Evolutionary conservation across 2,329 filamentous ascomycete genomes (phyloP).

Genomic region (Xylaria sp.): DNA sequence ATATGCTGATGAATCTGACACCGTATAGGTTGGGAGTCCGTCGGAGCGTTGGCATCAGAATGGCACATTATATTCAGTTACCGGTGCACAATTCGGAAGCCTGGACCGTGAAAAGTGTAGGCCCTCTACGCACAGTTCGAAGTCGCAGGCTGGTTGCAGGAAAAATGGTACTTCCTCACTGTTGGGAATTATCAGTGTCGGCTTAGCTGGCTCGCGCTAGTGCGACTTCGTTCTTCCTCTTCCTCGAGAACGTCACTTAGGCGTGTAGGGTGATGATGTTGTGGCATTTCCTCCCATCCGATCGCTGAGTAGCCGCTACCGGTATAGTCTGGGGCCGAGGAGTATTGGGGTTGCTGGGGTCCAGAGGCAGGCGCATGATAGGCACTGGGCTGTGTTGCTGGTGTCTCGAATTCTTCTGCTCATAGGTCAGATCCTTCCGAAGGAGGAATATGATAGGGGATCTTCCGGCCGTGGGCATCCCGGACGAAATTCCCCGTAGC

Average conservation of each 20-base stretch:
- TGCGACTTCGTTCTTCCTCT: constrained; percentile 82
- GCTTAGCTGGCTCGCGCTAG: constrained; percentile 73
- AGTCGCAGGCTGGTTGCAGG: neutral
- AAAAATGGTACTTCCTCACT: neutral
- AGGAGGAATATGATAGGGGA: constrained; percentile 61
- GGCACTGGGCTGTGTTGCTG: constrained; percentile 54
- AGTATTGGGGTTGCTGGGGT: constrained; percentile 50
- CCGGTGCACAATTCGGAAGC: neutral
- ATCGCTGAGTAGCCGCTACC: constrained; percentile 73
- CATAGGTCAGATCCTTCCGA: constrained; percentile 62
- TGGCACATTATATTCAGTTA: constrained; percentile 4
- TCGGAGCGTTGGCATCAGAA: constrained; percentile 17
- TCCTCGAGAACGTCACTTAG: constrained; percentile 90
- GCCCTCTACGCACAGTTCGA: constrained; percentile 12
- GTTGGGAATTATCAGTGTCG: constrained; percentile 47
- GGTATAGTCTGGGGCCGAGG: constrained; percentile 67
- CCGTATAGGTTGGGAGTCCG: constrained; percentile 7
- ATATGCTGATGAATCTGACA: constrained; percentile 20
- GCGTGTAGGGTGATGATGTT: constrained; percentile 87
- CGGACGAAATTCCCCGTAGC: constrained; percentile 68
- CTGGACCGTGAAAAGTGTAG: neutral
- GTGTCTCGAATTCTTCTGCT: constrained; percentile 68
- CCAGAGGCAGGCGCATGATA: constrained; percentile 48
- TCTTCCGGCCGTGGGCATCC: constrained; percentile 69
- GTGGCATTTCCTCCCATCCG: constrained; percentile 77